Conservation (phyloP, 176 grass and related monocot genomes). For the Eragrostis nindensis region DNA sequence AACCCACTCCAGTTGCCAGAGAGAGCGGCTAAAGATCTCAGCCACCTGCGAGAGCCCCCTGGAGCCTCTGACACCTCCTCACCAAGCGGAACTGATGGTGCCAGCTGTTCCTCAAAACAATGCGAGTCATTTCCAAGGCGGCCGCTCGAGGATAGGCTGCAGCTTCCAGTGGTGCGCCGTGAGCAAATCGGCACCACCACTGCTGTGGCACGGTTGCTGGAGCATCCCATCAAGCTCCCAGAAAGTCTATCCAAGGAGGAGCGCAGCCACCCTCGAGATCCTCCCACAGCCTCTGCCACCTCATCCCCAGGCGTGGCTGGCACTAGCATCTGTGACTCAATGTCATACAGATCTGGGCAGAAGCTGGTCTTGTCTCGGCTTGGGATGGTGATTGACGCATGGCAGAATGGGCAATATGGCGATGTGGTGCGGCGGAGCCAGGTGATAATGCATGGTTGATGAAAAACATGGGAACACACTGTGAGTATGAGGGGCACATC, state of each 20-base stretch:
- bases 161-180: slow-evolving; percentile 17
- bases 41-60: slow-evolving; percentile 30
- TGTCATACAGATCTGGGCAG: slow-evolving; percentile 31
- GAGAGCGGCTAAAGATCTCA: slow-evolving; percentile 32
- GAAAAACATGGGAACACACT: slow-evolving; percentile 40
- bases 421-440: slow-evolving; percentile 7
- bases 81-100: background rate
- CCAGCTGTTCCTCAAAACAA: background rate
- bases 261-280: slow-evolving; percentile 30
- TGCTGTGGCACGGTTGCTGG: slow-evolving; percentile 33
- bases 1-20: slow-evolving; percentile 31
- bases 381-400: slow-evolving; percentile 20
- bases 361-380: background rate
- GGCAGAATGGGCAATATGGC: slow-evolving; percentile 24
- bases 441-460: slow-evolving; percentile 33
- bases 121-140: slow-evolving; percentile 13
- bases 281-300: slow-evolving; percentile 35
- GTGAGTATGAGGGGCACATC: slow-evolving; percentile 25
- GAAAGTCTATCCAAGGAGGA: slow-evolving; percentile 50
- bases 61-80: background rate
- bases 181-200: slow-evolving; percentile 25
- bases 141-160: slow-evolving; percentile 7
- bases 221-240: slow-evolving; percentile 38
- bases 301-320: slow-evolving; percentile 8
- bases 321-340: slow-evolving; percentile 35